These are phyloP conservation scores for Larix sibirica DNA, from an alignment of 83 land plant genomes.

Conservation along the genomic window DNA sequence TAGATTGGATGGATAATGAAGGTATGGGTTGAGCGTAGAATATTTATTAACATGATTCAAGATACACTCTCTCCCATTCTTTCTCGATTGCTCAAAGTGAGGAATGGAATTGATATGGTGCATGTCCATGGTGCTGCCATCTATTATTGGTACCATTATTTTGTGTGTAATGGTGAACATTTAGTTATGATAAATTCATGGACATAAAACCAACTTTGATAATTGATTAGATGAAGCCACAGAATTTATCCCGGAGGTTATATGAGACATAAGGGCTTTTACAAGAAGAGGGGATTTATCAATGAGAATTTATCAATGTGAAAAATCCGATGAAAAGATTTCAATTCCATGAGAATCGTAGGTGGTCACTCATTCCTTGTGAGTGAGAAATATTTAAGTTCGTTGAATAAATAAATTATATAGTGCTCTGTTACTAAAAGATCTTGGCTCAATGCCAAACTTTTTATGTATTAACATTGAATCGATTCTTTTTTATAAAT, in stretches of 20 bases:
- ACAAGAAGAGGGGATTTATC: too few species aligned
- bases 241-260: too few species aligned
- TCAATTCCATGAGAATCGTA: not conserved
- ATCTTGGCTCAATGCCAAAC: not conserved
- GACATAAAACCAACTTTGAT: too few species aligned
- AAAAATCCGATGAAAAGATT: too few species aligned
- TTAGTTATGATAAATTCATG: too few species aligned
- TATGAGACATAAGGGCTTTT: too few species aligned
- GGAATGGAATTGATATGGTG: not conserved
- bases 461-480: not conserved
- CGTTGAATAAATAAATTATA: too few species aligned
- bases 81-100: not conserved
- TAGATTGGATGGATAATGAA: conserved; percentile 29
- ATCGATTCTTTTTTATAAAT: not conserved
- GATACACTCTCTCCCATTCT: conserved; percentile 11
- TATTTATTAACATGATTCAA: conserved; percentile 33
- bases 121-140: not conserved
- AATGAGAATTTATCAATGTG: not conserved
- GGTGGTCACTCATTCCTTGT: not conserved
- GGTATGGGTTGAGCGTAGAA: conserved; percentile 26
- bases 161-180: not conserved
- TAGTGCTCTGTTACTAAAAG: not conserved
- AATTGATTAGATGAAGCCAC: too few species aligned
- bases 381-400: not conserved
- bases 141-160: not conserved